Percentiles rank a stretch among this genome's conserved stretches.
phyloP scores from a whole-genome alignment of 805 yeast species.

The Brettanomyces naardenensis region DNA sequence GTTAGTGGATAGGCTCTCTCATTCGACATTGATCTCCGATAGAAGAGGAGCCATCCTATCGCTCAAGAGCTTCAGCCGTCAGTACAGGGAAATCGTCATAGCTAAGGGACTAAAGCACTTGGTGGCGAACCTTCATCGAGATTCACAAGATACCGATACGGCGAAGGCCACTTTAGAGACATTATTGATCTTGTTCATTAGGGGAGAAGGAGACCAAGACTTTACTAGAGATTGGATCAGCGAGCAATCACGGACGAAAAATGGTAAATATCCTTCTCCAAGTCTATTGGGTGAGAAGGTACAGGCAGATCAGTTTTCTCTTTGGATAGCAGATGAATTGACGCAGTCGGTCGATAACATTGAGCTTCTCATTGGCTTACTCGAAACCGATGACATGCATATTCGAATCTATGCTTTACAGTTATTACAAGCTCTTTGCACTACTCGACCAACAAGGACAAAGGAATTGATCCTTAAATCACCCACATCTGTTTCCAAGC shows the following conservation, averaged over 20 bases:
- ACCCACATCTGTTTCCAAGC: slow-evolving; percentile 72
- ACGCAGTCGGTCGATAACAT: slow-evolving; percentile 52
- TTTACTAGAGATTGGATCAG: slow-evolving; percentile 63
- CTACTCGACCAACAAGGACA: slow-evolving; percentile 66
- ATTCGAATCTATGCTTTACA: slow-evolving; percentile 76
- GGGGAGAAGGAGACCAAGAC: slow-evolving; percentile 54
- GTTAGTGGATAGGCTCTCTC: slow-evolving; percentile 77
- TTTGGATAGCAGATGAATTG: slow-evolving; percentile 93
- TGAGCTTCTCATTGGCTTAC: slow-evolving; percentile 39
- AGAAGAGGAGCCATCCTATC: slow-evolving; percentile 88
- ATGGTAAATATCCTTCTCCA: slow-evolving; percentile 77
- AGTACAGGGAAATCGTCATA: slow-evolving; percentile 83
- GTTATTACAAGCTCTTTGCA: slow-evolving; percentile 71
- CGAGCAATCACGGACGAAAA: slow-evolving; percentile 62
- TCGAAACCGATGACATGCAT: slow-evolving; percentile 54
- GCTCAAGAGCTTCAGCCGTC: slow-evolving; percentile 79
- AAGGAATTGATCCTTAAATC: slow-evolving; percentile 65
- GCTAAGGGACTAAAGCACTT: slow-evolving; percentile 78
- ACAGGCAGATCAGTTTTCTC: slow-evolving; percentile 72
- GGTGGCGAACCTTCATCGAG: slow-evolving; percentile 56
- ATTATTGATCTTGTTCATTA: slow-evolving; percentile 67
- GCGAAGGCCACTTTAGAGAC: slow-evolving; percentile 83
- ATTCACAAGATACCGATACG: slow-evolving; percentile 55
- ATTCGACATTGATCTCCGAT: slow-evolving; percentile 76
- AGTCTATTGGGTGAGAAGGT: slow-evolving; percentile 44